Evolutionary conservation across 2,329 filamentous ascomycete genomes (phyloP).

Genomic region (Ascochyta fabae): DNA sequence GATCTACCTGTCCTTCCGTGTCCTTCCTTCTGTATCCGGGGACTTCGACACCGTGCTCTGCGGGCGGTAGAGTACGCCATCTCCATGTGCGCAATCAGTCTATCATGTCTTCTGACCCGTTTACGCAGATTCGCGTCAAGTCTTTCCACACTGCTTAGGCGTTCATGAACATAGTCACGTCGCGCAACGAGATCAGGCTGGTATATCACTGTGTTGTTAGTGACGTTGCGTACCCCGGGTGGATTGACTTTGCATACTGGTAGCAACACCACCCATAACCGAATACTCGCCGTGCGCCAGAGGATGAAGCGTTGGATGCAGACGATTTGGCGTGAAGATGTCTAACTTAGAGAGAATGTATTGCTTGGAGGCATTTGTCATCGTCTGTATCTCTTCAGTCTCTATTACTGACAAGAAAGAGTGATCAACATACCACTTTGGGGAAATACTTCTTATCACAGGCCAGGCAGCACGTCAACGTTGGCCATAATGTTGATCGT

Average conservation of each 20-base stretch:
- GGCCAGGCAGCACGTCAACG: constrained; percentile 32
- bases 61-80: background rate
- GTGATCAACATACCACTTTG: constrained; percentile 34
- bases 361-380: constrained; percentile 32
- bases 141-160: constrained; percentile 17
- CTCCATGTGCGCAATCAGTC: constrained; percentile 29
- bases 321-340: constrained; percentile 39
- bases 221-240: rapidly evolving
- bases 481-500: constrained; percentile 31
- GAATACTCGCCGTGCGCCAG: constrained; percentile 27
- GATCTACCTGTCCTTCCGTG: constrained; percentile 2
- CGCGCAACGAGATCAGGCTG: constrained; percentile 31
- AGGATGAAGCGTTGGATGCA: constrained; percentile 34
- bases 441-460: constrained; percentile 37
- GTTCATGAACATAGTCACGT: constrained; percentile 22
- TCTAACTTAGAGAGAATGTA: constrained; percentile 40
- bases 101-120: constrained; percentile 27
- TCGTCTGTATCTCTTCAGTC: constrained; percentile 29
- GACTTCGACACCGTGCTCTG: constrained; percentile 10
- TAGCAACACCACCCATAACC: constrained; percentile 27
- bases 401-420: background rate
- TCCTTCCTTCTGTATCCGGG: background rate
- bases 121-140: constrained; percentile 14
- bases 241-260: constrained; percentile 7
- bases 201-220: constrained; percentile 28